These are phyloP conservation scores for Coemansia pectinata DNA, from an alignment of 192 early-diverging fungal genomes.

Conservation along the genomic window DNA sequence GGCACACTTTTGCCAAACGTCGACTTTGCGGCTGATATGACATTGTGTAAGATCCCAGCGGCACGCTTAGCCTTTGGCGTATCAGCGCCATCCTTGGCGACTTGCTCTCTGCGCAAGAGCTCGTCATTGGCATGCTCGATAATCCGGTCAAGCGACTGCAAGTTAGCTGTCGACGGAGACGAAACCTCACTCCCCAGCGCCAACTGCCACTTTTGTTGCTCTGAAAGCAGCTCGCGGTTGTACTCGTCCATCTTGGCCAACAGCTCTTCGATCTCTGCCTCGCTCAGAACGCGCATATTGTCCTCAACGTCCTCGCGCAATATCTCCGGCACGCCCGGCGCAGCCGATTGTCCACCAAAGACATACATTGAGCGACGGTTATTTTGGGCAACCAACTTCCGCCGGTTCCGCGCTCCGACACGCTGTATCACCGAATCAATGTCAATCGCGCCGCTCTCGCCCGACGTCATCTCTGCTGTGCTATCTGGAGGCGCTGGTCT, in stretches of 20 bases:
- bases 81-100: not conserved
- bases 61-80: conserved; percentile 10
- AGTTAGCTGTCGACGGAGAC: conserved; percentile 2
- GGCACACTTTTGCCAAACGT: conserved; percentile 23
- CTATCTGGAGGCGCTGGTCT: not conserved
- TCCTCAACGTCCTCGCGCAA: conserved; percentile 47
- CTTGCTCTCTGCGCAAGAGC: conserved; percentile 37
- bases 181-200: not conserved
- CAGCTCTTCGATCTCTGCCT: conserved; percentile 41
- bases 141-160: conserved; percentile 37
- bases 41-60: conserved; percentile 32
- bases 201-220: conserved; percentile 42
- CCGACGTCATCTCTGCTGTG: not conserved
- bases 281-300: conserved; percentile 49
- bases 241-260: conserved; percentile 50
- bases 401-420: conserved; percentile 33
- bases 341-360: conserved; percentile 2
- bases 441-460: conserved; percentile 20
- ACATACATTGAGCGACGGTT: conserved; percentile 53
- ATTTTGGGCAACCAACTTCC: conserved; percentile 48
- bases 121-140: conserved; percentile 43
- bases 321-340: not conserved
- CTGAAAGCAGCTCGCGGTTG: conserved; percentile 45
- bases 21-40: conserved; percentile 35
- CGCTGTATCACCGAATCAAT: conserved; percentile 41